Base-by-base conservation (phyloP, 495 filamentous ascomycete genomes). In the Aspergillus asperescens region DNA sequence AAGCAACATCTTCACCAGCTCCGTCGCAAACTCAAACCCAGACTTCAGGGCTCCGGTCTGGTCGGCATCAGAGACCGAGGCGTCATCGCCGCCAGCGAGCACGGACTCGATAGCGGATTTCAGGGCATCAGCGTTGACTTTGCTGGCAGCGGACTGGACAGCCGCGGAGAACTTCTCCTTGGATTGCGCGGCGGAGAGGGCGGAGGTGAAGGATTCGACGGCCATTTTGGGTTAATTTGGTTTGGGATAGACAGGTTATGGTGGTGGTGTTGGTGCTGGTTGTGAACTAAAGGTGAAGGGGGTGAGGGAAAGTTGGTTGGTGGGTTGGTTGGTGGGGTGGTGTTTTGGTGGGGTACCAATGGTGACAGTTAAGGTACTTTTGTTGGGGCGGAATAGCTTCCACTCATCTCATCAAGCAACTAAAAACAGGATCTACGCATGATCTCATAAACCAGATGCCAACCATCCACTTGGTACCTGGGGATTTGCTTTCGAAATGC, bases 1-100 rank as follows among this genome's bases (percentile, higher is more conserved):
- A 53, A 72, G 67, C 42, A 79, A 74, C 73, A 86, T 82, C 63
- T 74, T 74, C 57, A 84, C 79, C 47, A 87, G 80, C 65, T 71
- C 66, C n/a, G 66, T 58, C 15, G 72, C 72, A 54, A 64, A 67
- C 57, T 72, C 62, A 43, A 75, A 74, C 3, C 62, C 70, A 10
- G 59, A 59, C 50, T 66, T 67, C 19, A 73, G 57, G 23, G 64
- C 61, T 1, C 29, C 63, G 44, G 55, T 52, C 57, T 62, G 54
- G 3, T 58, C 62, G 40, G 49, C 56, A 18, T 52, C 47, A 1
- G 31, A 37, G 34, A 60, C 52, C n/a, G 57, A 38, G 45, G 54
- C 52, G 13, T 49, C 27, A 31, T 60, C 57, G 23, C 44, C 57
- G 13, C 55, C 61, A 16, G 52, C 44, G 1, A 64, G 59, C 3